Base-by-base conservation (phyloP, 257 asterid species). In the Paulownia fortunei region DNA sequence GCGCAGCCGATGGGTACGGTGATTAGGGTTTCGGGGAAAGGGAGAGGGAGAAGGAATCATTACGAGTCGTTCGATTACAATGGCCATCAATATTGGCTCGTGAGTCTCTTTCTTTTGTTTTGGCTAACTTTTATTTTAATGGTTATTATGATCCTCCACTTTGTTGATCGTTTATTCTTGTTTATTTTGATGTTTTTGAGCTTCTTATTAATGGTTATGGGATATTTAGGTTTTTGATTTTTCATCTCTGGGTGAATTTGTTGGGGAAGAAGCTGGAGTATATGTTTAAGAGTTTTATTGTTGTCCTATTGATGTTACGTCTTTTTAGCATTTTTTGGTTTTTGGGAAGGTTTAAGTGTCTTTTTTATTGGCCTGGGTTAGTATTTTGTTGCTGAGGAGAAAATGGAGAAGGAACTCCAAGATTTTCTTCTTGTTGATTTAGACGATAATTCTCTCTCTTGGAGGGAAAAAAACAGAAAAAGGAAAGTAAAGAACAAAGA, bases 1-100 rank as follows among this genome's bases (percentile, higher is more conserved):
- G 96, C 92, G 10, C 83, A 81, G 73, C 93, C 97, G 39, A 18
- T 90, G 59, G 97, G 96, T 8, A 85, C 87, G 30, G 86, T 71
- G 51, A 27, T 85, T 85, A 86, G 87, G 90, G 87, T 86, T 87
- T 83, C 91, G 1, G 94, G 91, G 8, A 86, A 86, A 65, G 97
- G 94, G 9, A 77, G 73, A 42, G 83, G 88, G 47, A 83, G 62
- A 74, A 83, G 77, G 84, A 86, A 52, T 34, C 90, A 86, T 49
- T 92, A 72, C 23, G 44, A 66, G 7, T 79, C 88, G 0, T 92
- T 90, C 52, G 97, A 92, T 66, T 90, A 82, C 60, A 94, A 92
- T 34, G 93, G 93, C n/a, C 26, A 68, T 32, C 90, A 85, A 18
- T 92, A 88, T 76, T 85, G 86, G 10, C 89, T 92, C 13, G 97